A percentile compares a stretch with the other conserved stretches of the same genome.
These are phyloP conservation scores for Decorospora gaudefroyi DNA, from an alignment of 2,329 filamentous ascomycete species.

Conservation along the genomic window DNA sequence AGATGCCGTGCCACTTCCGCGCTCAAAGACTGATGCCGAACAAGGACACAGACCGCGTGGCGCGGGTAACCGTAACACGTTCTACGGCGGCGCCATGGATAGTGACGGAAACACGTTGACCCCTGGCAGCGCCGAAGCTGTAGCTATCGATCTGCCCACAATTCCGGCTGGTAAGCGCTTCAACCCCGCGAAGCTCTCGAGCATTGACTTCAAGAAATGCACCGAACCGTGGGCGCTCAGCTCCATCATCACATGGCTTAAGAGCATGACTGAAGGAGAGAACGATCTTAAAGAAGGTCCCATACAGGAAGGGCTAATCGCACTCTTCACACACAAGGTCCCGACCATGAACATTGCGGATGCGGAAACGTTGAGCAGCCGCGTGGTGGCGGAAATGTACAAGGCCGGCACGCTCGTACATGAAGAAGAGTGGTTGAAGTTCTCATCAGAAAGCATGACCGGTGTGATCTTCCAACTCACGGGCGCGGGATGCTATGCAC, in stretches of 20 bases:
- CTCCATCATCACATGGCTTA: slow-evolving; percentile 83
- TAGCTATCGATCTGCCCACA: slow-evolving; percentile 80
- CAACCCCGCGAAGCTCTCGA: slow-evolving; percentile 78
- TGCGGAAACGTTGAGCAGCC: slow-evolving; percentile 80
- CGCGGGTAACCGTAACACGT: slow-evolving; percentile 40
- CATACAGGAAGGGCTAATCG: slow-evolving; percentile 84
- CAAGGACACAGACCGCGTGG: slow-evolving; percentile 55
- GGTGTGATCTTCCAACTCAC: slow-evolving; percentile 94
- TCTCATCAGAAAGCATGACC: slow-evolving; percentile 76
- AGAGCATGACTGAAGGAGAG: slow-evolving; percentile 87
- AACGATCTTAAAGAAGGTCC: slow-evolving; percentile 82
- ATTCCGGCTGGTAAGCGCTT: slow-evolving; percentile 82
- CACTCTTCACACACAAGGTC: slow-evolving; percentile 90
- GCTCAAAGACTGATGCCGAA: slow-evolving; percentile 93
- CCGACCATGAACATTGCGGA: slow-evolving; percentile 98
- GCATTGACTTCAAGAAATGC: slow-evolving; percentile 81
- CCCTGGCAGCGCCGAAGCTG: slow-evolving; percentile 50
- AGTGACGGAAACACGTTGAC: slow-evolving; percentile 63
- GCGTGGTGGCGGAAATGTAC: slow-evolving; percentile 80
- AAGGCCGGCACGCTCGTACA: slow-evolving; percentile 75
- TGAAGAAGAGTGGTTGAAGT: slow-evolving; percentile 98
- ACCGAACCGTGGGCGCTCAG: slow-evolving; percentile 91
- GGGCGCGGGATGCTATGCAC: slow-evolving; percentile 86
- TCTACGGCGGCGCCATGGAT: slow-evolving; percentile 42
- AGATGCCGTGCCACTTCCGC: slow-evolving; percentile 76